These are phyloP conservation scores for Camelina laxa DNA, from an alignment of 345 rosid species.

Conservation along the genomic window DNA sequence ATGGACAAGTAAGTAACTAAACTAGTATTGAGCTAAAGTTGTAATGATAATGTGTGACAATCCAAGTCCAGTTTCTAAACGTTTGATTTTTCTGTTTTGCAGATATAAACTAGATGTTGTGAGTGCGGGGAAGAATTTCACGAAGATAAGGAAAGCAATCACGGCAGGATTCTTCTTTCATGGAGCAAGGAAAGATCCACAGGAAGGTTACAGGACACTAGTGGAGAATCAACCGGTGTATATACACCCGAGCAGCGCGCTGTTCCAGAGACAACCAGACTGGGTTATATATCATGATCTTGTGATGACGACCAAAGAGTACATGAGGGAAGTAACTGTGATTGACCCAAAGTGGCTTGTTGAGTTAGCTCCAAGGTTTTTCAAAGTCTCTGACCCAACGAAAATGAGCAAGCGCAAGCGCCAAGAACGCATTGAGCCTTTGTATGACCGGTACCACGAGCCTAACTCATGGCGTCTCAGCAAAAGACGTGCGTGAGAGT, in stretches of 20 bases:
- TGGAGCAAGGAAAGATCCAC: slow-evolving; percentile 84
- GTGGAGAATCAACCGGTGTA: slow-evolving; percentile 89
- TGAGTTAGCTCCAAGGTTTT: slow-evolving; percentile 87
- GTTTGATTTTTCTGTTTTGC: slow-evolving; percentile 24
- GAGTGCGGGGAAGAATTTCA: slow-evolving; percentile 75
- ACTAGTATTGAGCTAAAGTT: neutral
- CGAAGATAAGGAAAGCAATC: slow-evolving; percentile 82
- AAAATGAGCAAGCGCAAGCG: slow-evolving; percentile 94
- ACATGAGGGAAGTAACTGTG: slow-evolving; percentile 88
- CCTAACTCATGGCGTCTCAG: slow-evolving; percentile 92
- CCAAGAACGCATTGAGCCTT: slow-evolving; percentile 84
- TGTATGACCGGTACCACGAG: slow-evolving; percentile 85
- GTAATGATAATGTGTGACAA: neutral
- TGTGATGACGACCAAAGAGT: slow-evolving; percentile 94
- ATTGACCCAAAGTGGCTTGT: slow-evolving; percentile 93
- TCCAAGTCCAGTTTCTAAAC: slow-evolving; percentile 5
- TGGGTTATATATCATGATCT: slow-evolving; percentile 96
- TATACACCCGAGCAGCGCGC: slow-evolving; percentile 90
- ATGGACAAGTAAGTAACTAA: slow-evolving; percentile 79
- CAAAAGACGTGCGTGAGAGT: slow-evolving; percentile 72
- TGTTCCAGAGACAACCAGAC: slow-evolving; percentile 93
- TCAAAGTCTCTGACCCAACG: slow-evolving; percentile 81
- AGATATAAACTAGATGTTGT: slow-evolving; percentile 86
- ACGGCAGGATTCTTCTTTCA: slow-evolving; percentile 94
- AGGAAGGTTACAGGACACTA: slow-evolving; percentile 80